A percentile compares a stretch with the other conserved stretches of the same genome.
Conservation (phyloP, 257 asterid genomes). For the Paulownia fortunei region DNA sequence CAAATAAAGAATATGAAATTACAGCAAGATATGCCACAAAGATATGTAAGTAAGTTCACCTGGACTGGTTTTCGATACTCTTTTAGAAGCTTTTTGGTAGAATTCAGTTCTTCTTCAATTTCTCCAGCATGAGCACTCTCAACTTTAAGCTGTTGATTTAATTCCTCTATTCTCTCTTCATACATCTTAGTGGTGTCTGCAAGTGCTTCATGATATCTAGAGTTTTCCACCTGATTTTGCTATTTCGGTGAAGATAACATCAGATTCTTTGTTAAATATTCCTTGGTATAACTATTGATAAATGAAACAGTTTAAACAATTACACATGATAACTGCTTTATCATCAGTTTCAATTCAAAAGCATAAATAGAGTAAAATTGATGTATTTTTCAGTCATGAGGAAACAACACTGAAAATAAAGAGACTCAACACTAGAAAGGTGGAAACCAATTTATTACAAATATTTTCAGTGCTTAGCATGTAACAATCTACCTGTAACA, state of each 20-base stretch:
- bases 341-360: not conserved
- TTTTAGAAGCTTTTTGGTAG: slow-evolving; percentile 41
- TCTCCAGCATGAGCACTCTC: slow-evolving; percentile 50
- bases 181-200: slow-evolving; percentile 80
- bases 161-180: slow-evolving; percentile 63
- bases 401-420: not conserved
- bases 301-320: not conserved
- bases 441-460: not conserved
- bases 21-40: slow-evolving; percentile 20
- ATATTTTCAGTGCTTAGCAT: not conserved
- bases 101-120: slow-evolving; percentile 59
- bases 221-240: slow-evolving; percentile 66
- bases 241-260: slow-evolving; percentile 33
- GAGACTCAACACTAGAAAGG: not conserved
- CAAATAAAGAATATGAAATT: not conserved
- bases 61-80: slow-evolving; percentile 56
- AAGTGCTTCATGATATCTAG: slow-evolving; percentile 62
- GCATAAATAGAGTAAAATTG: no score
- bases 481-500: slow-evolving; percentile 60
- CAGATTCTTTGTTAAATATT: slow-evolving; percentile 23
- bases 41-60: slow-evolving; percentile 46
- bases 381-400: not conserved
- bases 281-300: not conserved
- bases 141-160: slow-evolving; percentile 59
- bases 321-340: not conserved